phyloP scores from a whole-genome alignment of 441 rosid species.

The Gossypium schwendimanii region DNA sequence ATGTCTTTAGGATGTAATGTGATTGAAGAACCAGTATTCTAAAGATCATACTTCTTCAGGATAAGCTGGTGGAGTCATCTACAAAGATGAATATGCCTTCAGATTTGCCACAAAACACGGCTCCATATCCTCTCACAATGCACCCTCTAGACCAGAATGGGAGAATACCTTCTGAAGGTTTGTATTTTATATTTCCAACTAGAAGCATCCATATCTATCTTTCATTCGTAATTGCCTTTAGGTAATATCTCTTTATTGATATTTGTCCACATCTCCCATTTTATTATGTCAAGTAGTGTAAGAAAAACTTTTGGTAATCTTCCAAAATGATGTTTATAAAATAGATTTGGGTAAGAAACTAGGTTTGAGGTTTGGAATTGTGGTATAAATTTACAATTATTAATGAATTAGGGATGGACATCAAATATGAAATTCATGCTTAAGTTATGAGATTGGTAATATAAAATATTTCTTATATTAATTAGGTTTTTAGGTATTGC shows the following conservation, averaged over 20 bases:
- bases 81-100: conserved; percentile 40
- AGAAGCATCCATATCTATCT: background rate
- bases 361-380: background rate
- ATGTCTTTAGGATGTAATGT: conserved; percentile 35
- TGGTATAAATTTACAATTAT: background rate
- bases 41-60: conserved; percentile 63
- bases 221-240: conserved; percentile 3
- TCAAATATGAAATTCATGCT: background rate
- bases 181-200: conserved; percentile 14
- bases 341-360: background rate
- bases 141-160: conserved; percentile 37
- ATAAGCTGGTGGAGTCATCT: conserved; percentile 63
- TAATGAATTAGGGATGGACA: background rate
- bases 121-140: conserved; percentile 44
- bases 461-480: too few species aligned
- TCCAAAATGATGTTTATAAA: background rate
- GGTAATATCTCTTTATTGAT: background rate
- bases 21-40: conserved; percentile 40
- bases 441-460: background rate
- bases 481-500: background rate
- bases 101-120: conserved; percentile 41
- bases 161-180: conserved; percentile 54
- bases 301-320: background rate
- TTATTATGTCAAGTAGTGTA: background rate
- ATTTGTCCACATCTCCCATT: background rate